Percentiles rank a stretch among this genome's conserved stretches.
Conservation (phyloP, 2,329 filamentous ascomycete genomes). For the Sodiomyces alkalinus region DNA sequence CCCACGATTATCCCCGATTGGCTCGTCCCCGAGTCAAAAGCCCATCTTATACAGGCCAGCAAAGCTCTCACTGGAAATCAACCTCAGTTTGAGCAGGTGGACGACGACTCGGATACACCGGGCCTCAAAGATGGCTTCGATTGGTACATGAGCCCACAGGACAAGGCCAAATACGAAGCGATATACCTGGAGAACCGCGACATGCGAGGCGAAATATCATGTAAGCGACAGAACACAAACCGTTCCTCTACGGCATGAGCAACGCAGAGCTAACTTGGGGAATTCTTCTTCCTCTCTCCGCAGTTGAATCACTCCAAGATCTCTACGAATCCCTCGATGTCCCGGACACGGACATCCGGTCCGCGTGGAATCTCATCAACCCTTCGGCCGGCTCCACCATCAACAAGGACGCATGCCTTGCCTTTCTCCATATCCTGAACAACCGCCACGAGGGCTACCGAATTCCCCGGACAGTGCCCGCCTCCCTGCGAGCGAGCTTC, state of each 20-base stretch:
- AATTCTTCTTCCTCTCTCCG: no score
- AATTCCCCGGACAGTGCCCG: constrained; percentile 81
- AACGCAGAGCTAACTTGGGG: no score
- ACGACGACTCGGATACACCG: constrained; percentile 66
- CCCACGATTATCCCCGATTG: constrained; percentile 78
- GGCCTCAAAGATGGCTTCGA: constrained; percentile 94
- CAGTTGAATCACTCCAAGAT: constrained; percentile 63
- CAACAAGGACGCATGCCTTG: constrained; percentile 87
- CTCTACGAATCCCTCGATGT: constrained; percentile 72
- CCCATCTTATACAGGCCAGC: constrained; percentile 73
- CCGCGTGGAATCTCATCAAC: constrained; percentile 95
- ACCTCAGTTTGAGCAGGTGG: constrained; percentile 70
- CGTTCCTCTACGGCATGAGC: neutral
- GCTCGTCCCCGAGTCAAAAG: constrained; percentile 91
- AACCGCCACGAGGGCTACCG: constrained; percentile 90
- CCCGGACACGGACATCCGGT: constrained; percentile 66
- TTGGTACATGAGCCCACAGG: constrained; percentile 93
- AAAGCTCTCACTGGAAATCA: constrained; percentile 67
- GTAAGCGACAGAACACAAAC: constrained; percentile 28
- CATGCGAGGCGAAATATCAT: constrained; percentile 68
- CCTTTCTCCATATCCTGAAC: constrained; percentile 93
- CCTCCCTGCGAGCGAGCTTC: constrained; percentile 80
- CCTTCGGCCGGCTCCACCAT: constrained; percentile 69
- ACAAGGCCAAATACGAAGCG: constrained; percentile 90
- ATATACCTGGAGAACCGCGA: constrained; percentile 92